These are phyloP conservation scores for Solanum chacoense DNA, from an alignment of 305 asterid genomes.

Conservation along the genomic window DNA sequence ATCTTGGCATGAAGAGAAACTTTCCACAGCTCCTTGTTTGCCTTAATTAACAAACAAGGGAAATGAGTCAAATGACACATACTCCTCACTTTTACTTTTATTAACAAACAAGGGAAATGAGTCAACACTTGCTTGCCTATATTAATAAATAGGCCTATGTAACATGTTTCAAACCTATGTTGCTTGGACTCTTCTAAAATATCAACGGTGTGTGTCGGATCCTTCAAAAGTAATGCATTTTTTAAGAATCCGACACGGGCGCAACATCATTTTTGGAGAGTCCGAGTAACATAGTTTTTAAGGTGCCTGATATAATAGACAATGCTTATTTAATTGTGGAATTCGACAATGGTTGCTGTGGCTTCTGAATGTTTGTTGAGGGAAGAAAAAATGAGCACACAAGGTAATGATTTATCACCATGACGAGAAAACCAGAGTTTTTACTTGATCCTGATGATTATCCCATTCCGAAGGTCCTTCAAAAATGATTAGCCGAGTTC, in stretches of 20 bases:
- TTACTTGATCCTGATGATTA: background rate
- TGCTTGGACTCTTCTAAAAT: too few species aligned
- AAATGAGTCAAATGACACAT: background rate
- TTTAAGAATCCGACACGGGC: too few species aligned
- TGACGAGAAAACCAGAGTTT: background rate
- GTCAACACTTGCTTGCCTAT: background rate
- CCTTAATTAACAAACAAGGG: background rate
- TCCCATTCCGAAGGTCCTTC: background rate
- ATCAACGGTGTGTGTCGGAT: too few species aligned
- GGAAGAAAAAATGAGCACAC: slow-evolving; percentile 80
- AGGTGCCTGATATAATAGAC: slow-evolving; percentile 91
- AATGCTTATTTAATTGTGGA: slow-evolving; percentile 80
- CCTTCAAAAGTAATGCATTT: too few species aligned
- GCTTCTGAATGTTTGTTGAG: slow-evolving; percentile 91
- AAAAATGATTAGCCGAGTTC: background rate
- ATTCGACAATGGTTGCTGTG: slow-evolving; percentile 68
- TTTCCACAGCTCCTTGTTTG: background rate
- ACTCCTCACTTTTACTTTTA: background rate
- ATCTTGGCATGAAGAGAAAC: background rate
- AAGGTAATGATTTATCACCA: background rate
- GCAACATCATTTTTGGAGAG: too few species aligned
- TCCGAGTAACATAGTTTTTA: background rate
- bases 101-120: background rate
- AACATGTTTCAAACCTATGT: background rate
- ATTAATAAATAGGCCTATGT: background rate